Evolutionary conservation across 179 eudicot species (phyloP).

Genomic region (Silene vulgaris): DNA sequence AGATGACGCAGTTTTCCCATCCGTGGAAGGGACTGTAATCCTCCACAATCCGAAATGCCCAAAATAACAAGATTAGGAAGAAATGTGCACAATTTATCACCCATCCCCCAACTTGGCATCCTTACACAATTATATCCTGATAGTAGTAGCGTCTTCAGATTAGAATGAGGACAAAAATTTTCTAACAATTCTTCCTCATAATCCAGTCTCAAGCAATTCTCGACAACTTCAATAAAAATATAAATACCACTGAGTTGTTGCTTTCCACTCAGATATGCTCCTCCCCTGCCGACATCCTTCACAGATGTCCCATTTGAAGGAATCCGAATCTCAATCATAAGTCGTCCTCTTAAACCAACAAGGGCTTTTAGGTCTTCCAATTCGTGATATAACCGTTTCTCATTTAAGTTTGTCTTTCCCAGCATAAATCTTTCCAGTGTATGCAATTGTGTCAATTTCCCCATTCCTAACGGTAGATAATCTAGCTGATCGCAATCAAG

Average conservation of each 20-base stretch:
- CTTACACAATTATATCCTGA: neutral
- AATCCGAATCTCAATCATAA: neutral
- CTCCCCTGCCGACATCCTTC: neutral
- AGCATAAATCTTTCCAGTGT: neutral
- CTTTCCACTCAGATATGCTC: conserved; percentile 6
- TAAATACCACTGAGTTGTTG: neutral
- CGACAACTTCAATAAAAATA: neutral
- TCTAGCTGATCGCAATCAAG: neutral
- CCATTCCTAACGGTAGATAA: neutral
- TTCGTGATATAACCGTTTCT: too few relatives aligned
- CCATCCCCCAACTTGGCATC: conserved; percentile 19
- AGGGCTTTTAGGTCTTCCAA: conserved; percentile 15
- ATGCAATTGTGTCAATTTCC: neutral
- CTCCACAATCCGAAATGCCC: too few relatives aligned
- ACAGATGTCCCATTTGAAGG: neutral
- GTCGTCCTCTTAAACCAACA: neutral
- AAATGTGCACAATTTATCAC: neutral
- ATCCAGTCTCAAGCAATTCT: neutral
- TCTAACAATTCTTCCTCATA: conserved; percentile 20
- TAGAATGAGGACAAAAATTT: conserved; percentile 17
- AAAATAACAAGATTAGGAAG: conserved; percentile 19
- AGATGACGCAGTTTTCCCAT: conserved; percentile 17
- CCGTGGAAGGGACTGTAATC: neutral
- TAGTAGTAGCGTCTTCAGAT: conserved; percentile 1
- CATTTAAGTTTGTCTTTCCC: too few relatives aligned